These are phyloP conservation scores for Auricularia cornea DNA, from an alignment of 768 basidiomycete species.

Conservation along the genomic window DNA sequence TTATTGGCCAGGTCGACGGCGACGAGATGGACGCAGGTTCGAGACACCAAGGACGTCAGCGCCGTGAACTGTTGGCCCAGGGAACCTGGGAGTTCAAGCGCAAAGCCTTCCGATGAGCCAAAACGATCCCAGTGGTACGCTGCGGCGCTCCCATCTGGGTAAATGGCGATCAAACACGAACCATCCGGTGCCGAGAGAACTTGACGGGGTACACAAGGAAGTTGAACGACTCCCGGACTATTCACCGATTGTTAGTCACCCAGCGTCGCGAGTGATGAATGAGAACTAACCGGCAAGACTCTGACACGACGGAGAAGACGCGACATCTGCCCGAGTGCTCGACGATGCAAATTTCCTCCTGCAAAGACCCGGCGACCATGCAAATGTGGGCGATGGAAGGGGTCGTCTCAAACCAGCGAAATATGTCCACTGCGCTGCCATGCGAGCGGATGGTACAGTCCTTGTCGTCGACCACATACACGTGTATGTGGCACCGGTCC, in stretches of 20 bases:
- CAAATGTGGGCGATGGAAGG: constrained; percentile 26
- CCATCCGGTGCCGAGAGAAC: constrained; percentile 46
- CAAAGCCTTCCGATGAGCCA: constrained; percentile 39
- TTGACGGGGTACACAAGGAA: constrained; percentile 26
- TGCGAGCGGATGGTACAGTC: constrained; percentile 33
- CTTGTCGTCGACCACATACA: constrained; percentile 40
- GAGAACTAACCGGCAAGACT: constrained; percentile 40
- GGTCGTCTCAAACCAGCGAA: constrained; percentile 32
- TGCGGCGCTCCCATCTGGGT: constrained; percentile 13
- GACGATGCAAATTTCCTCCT: constrained; percentile 44
- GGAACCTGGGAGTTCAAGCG: constrained; percentile 24
- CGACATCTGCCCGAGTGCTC: constrained; percentile 36
- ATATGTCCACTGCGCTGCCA: constrained; percentile 34
- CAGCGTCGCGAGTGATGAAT: neutral
- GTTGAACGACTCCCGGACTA: constrained; percentile 39
- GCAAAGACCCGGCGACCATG: constrained; percentile 33
- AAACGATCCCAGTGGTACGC: constrained; percentile 52
- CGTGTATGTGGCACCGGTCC: constrained; percentile 28
- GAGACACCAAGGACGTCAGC: constrained; percentile 39
- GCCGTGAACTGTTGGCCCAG: constrained; percentile 11
- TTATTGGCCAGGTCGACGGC: constrained; percentile 26
- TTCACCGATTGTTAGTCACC: neutral
- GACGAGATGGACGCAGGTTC: constrained; percentile 36
- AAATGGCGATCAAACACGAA: constrained; percentile 37
- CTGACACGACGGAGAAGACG: constrained; percentile 46